Evolutionary conservation across 164 flowering plant genomes (phyloP).

Genomic region (Vitis amurensis): DNA sequence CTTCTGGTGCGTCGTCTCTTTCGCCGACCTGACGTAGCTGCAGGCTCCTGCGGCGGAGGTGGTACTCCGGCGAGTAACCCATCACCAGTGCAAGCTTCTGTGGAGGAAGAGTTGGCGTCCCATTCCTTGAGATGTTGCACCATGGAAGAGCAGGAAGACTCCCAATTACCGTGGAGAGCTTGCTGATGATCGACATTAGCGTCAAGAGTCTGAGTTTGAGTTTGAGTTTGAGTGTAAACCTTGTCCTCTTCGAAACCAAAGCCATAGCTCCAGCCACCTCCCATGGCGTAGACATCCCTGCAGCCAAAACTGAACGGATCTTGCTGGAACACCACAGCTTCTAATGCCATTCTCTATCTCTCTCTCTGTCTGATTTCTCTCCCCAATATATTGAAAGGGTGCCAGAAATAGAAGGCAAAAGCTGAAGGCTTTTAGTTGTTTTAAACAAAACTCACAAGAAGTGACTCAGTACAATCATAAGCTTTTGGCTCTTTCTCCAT

Average conservation of each 20-base stretch:
- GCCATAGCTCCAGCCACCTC: conserved; percentile 1
- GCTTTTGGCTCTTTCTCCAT: too few species aligned
- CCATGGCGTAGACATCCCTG: not conserved
- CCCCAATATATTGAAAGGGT: too few species aligned
- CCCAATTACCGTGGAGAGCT: not conserved
- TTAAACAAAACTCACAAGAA: too few species aligned
- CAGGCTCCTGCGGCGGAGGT: not conserved
- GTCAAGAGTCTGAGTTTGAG: not conserved
- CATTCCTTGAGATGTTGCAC: not conserved
- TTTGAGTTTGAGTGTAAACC: not conserved
- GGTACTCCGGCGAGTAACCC: conserved; percentile 1
- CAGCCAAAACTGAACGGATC: conserved; percentile 9
- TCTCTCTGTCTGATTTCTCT: not conserved
- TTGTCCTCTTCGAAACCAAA: conserved; percentile 1
- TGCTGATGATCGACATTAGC: not conserved
- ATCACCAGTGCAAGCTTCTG: not conserved
- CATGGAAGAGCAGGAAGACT: not conserved
- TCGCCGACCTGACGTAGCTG: conserved; percentile 4
- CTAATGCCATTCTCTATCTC: conserved; percentile 18
- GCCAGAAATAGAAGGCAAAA: too few species aligned
- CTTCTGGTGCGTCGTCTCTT: conserved; percentile 27
- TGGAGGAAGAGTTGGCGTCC: conserved; percentile 15
- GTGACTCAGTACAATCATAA: too few species aligned
- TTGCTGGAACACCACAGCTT: conserved; percentile 25
- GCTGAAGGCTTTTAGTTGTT: too few species aligned